These are phyloP conservation scores for Citropsis articulata DNA, from an alignment of 345 rosid species.

Conservation along the genomic window DNA sequence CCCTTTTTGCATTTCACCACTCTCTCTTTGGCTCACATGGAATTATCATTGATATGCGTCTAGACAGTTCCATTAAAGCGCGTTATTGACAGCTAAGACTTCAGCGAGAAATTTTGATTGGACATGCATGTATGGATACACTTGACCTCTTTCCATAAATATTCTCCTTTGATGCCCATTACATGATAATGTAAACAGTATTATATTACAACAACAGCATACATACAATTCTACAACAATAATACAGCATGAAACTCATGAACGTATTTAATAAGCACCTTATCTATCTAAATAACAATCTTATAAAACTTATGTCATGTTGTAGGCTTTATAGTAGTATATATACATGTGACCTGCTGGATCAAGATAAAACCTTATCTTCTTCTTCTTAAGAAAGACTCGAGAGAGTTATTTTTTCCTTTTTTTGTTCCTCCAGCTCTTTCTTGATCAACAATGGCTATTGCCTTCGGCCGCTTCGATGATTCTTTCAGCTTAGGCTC, in stretches of 20 bases:
- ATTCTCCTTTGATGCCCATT: not conserved
- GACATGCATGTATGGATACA: constrained; percentile 20
- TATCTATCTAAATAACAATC: not conserved
- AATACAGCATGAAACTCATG: not conserved
- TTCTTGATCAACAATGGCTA: constrained; percentile 30
- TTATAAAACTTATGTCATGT: not conserved
- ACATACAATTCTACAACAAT: not conserved
- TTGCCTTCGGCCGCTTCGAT: constrained; percentile 80
- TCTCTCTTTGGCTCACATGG: constrained; percentile 22
- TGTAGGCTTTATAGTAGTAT: not conserved
- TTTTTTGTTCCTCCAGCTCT: not conserved
- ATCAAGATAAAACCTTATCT: not conserved
- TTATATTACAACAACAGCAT: not conserved
- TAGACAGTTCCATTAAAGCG: constrained; percentile 45
- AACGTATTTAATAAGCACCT: constrained; percentile 1
- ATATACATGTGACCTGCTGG: not conserved
- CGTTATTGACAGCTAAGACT: constrained; percentile 31
- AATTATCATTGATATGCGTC: constrained; percentile 45
- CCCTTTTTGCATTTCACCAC: not conserved
- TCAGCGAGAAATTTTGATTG: not conserved
- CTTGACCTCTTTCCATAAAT: not conserved
- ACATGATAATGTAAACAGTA: no score
- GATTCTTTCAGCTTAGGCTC: constrained; percentile 84
- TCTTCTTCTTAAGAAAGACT: not conserved
- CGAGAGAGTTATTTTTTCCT: not conserved